phyloP scores from a whole-genome alignment of 225 moss, liverwort and hornwort genomes.

The Asterella californica region DNA sequence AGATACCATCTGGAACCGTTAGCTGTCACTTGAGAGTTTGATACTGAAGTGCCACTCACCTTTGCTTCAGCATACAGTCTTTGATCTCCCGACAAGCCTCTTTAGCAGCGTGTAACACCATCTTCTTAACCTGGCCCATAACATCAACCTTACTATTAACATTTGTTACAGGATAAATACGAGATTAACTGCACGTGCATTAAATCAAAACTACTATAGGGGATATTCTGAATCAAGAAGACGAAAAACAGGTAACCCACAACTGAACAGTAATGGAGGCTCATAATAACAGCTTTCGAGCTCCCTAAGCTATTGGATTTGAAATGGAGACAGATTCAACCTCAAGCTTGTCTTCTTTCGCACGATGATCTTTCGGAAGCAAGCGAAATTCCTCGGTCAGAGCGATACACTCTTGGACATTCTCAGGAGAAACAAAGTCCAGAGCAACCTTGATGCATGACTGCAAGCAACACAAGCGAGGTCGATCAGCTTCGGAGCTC shows the following conservation, averaged over 20 bases:
- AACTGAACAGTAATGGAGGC: neutral
- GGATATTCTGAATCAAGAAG: no score
- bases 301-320: neutral
- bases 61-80: conserved; percentile 19
- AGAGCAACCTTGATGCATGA: conserved; percentile 97
- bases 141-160: neutral
- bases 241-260: no score
- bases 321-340: conserved; percentile 21
- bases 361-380: conserved; percentile 86
- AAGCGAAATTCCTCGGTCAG: conserved; percentile 83
- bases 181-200: neutral
- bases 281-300: neutral
- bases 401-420: conserved; percentile 72
- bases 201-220: neutral
- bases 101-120: conserved; percentile 73
- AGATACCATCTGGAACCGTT: neutral
- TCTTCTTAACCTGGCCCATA: conserved; percentile 71
- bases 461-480: conserved; percentile 37
- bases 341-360: conserved; percentile 95
- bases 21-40: neutral
- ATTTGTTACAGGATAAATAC: neutral
- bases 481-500: neutral
- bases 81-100: conserved; percentile 46
- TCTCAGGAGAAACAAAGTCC: conserved; percentile 96
- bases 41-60: no score